Evolutionary conservation across 140 eudicot species (phyloP).

Genomic region (Bidens hawaiensis): DNA sequence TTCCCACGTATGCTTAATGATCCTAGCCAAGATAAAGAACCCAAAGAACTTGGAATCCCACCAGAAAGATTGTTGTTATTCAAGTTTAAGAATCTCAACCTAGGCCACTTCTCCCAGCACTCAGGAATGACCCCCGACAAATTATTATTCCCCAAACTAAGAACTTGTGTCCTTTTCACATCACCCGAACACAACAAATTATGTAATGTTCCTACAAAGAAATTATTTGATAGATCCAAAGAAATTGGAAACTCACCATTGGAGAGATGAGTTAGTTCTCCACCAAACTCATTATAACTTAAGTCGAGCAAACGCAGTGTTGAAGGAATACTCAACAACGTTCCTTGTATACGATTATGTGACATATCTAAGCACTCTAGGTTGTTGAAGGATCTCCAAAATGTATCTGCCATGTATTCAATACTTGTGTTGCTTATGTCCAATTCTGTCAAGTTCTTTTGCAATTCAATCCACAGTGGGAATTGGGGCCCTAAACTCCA

Average conservation of each 20-base stretch:
- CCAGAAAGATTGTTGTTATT: constrained; percentile 24
- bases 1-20: constrained; percentile 18
- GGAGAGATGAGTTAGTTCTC: constrained; percentile 18
- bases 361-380: constrained; percentile 15
- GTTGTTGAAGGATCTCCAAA: constrained; percentile 12
- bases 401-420: constrained; percentile 9
- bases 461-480: constrained; percentile 10
- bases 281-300: constrained; percentile 12
- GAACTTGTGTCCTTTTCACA: background rate
- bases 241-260: background rate
- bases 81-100: constrained; percentile 1
- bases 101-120: background rate
- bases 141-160: constrained; percentile 29
- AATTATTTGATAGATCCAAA: constrained; percentile 35
- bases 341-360: constrained; percentile 13
- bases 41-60: constrained; percentile 19
- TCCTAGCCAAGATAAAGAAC: background rate
- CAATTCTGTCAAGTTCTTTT: background rate
- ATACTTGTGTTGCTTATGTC: constrained; percentile 23
- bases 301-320: constrained; percentile 13
- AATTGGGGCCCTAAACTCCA: constrained; percentile 10
- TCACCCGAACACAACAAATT: constrained; percentile 15
- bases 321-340: background rate
- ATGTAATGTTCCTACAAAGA: constrained; percentile 20
- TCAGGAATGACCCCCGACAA: constrained; percentile 39